Conservation (phyloP, 768 basidiomycete species). For the Collybiopsis luxurians region DNA sequence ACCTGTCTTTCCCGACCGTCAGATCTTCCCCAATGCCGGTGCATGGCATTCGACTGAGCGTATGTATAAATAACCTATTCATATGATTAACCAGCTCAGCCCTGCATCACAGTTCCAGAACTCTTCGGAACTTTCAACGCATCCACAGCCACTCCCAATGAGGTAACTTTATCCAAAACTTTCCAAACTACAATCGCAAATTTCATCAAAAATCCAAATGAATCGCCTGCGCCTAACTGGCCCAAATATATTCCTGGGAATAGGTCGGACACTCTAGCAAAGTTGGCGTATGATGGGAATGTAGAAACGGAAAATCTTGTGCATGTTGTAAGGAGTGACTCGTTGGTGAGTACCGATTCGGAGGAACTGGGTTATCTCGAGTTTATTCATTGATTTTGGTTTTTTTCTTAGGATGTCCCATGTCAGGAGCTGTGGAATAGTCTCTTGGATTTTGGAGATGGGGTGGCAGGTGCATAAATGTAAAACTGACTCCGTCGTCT, state of each 20-base stretch:
- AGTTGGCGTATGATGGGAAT: constrained; percentile 14
- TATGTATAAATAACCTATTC: constrained; percentile 2
- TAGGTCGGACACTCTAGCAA: constrained; percentile 12
- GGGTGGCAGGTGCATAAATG: no score
- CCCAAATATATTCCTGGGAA: constrained; percentile 12
- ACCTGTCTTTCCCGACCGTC: constrained; percentile 15
- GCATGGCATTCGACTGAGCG: constrained; percentile 18
- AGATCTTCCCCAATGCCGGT: constrained; percentile 15
- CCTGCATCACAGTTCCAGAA: constrained; percentile 11
- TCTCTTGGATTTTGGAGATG: no score
- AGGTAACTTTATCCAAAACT: constrained; percentile 16
- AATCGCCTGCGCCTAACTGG: constrained; percentile 15
- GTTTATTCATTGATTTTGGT: neutral
- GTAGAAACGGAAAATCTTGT: constrained; percentile 14
- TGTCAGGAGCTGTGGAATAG: no score
- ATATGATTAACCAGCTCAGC: neutral
- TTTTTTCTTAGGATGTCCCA: neutral
- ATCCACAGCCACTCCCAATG: constrained; percentile 16
- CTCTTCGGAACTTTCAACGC: constrained; percentile 23
- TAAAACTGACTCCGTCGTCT: no score
- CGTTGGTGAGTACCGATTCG: constrained; percentile 1
- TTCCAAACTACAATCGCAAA: constrained; percentile 16
- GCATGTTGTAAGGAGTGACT: neutral
- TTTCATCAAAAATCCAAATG: constrained; percentile 16
- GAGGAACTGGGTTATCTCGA: neutral